Base-by-base conservation (phyloP, 768 basidiomycete species). In the Suillus subaureus region DNA sequence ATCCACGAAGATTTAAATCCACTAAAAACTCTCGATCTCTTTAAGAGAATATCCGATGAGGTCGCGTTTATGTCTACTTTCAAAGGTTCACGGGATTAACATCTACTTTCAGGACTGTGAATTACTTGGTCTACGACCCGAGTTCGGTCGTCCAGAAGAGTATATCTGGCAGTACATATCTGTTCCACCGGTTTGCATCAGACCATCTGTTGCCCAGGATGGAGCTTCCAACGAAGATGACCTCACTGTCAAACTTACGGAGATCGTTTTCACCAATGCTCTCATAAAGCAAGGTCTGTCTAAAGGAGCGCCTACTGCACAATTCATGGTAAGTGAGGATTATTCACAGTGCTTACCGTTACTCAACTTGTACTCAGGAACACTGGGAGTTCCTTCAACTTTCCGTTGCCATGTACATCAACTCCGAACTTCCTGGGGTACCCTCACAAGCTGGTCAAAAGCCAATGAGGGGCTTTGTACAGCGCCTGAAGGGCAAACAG, bases 101-200 rank as follows among this genome's bases (percentile, higher is more conserved):
- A 18, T 58, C 64, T 21, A 67, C 47, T 3, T 58, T 39, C 68
- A 97, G 93, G 97, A 99, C 71, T 97, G 94, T 73, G 97, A 99
- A 77, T 81, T 99, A 54, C 83, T 99, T 13, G 97, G 97, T 2
- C 78, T 99, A 65, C 89, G 93, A 64, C 97, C 97, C 1, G 85
- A 85, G 16, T 89, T 89, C 72, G 96, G 97, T 56, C 81, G 97
- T 62, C 97, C 97, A 12, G 97, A 99, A 79, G 93, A 98, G 75
- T 97, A 95, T 71, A 88, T 99, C 61, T 99, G 97, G 97, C 97
- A 99, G 77, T 99, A 98, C 77, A 87, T 99, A 16, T 97, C 96
- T 28, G 97, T 99, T 37, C 97, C 97, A 47, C 97, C 97, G 0
- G 95, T 97, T 23, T 96, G 95, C 74, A 99, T 99, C 63, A 88